Evolutionary conservation across 768 basidiomycete genomes (phyloP).

Genomic region (Mycena kentingensis): DNA sequence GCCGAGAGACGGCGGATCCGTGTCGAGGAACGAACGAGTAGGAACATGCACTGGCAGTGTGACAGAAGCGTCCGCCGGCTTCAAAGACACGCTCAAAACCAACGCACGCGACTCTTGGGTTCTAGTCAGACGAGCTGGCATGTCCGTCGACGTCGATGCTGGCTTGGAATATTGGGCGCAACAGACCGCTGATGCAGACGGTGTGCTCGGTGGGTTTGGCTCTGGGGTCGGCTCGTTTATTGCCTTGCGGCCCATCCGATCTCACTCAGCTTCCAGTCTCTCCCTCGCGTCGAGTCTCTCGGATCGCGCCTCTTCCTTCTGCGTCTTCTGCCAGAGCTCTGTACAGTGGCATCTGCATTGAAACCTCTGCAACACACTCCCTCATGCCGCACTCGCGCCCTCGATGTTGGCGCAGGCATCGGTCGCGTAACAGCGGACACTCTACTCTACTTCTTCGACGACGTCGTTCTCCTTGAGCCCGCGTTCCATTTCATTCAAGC

Average conservation of each 20-base stretch:
- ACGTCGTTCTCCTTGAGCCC: constrained; percentile 90
- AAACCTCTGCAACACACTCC: constrained; percentile 44
- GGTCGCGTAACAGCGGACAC: constrained; percentile 90
- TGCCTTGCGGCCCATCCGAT: constrained; percentile 19
- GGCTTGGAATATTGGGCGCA: constrained; percentile 87
- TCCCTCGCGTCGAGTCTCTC: constrained; percentile 88
- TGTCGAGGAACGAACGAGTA: too few species aligned
- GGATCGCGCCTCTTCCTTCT: constrained; percentile 89
- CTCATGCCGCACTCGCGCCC: constrained; percentile 56
- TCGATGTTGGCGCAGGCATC: constrained; percentile 94
- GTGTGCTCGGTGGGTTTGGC: constrained; percentile 75
- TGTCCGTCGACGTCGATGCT: constrained; percentile 63
- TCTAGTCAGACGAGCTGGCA: too few species aligned
- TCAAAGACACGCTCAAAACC: too few species aligned
- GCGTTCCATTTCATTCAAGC: constrained; percentile 75
- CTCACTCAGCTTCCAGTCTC: constrained; percentile 51
- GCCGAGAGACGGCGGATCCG: constrained; percentile 12
- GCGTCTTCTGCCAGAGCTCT: constrained; percentile 77
- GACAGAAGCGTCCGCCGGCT: too few species aligned
- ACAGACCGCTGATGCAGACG: constrained; percentile 81
- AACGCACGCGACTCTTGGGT: too few species aligned
- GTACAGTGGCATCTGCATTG: constrained; percentile 72
- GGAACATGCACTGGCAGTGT: constrained; percentile 1
- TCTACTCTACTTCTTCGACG: constrained; percentile 83
- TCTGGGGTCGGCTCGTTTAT: constrained; percentile 54